Conservation (phyloP, 306 rosid species). For the Arachis hypogaea region DNA sequence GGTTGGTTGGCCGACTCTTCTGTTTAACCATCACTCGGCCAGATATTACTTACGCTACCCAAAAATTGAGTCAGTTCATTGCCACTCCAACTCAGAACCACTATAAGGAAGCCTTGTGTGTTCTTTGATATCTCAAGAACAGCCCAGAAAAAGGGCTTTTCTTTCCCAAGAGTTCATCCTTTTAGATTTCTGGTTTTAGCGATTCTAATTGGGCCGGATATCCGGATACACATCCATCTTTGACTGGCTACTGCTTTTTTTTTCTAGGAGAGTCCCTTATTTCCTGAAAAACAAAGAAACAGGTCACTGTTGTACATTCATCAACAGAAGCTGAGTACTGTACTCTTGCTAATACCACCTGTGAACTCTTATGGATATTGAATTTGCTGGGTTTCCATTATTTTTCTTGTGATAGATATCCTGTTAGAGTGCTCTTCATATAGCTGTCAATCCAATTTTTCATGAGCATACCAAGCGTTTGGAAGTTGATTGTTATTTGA, state of each 20-base stretch:
- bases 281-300: neutral
- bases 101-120: accelerated
- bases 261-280: neutral
- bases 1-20: neutral
- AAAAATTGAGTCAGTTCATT: neutral
- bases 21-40: neutral
- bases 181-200: neutral
- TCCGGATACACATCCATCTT: neutral
- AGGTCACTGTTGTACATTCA: neutral
- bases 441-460: neutral
- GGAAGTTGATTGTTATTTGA: neutral
- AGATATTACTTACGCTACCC: neutral
- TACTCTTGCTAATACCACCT: neutral
- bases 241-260: neutral
- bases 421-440: neutral
- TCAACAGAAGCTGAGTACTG: neutral
- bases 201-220: neutral
- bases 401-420: neutral
- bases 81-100: neutral
- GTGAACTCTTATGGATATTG: too few relatives aligned
- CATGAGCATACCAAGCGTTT: neutral
- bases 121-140: neutral
- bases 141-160: too few relatives aligned
- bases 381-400: too few relatives aligned
- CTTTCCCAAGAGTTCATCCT: neutral